Percentiles rank a stretch among this genome's conserved stretches.
phyloP scores from a whole-genome alignment of 371 early-diverging fungal genomes.

The Zopfochytrium polystomum region DNA sequence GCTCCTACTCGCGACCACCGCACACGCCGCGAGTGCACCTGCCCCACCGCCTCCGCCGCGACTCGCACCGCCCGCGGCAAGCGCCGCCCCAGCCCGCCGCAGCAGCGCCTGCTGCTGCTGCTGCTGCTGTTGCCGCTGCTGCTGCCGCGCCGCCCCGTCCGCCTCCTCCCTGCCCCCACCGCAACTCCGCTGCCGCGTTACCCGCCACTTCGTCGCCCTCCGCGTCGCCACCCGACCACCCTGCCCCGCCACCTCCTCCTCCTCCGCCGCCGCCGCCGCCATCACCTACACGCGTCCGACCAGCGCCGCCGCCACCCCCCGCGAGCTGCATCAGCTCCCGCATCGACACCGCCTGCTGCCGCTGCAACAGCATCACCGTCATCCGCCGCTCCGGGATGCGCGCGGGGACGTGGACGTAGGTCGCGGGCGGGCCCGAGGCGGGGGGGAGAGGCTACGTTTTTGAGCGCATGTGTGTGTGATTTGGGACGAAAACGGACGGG shows the following conservation, averaged over 20 bases:
- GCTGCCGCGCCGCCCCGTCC: background rate
- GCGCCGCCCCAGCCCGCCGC: background rate
- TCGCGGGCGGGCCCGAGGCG: too few relatives aligned
- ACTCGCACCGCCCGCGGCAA: background rate
- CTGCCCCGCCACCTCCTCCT: background rate
- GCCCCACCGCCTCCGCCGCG: background rate
- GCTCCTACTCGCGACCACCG: background rate
- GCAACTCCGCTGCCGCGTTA: background rate
- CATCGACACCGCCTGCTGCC: too few relatives aligned
- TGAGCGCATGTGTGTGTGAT: too few relatives aligned
- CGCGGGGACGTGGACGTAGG: too few relatives aligned
- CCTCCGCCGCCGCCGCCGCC: background rate
- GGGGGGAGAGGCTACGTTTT: too few relatives aligned
- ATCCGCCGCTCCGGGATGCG: too few relatives aligned
- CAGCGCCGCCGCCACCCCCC: too few relatives aligned
- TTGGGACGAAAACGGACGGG: too few relatives aligned
- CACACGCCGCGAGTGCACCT: too few relatives aligned
- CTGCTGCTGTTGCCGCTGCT: background rate
- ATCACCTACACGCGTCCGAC: background rate
- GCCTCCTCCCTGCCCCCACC: background rate
- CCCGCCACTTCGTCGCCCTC: background rate
- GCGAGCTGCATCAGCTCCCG: too few relatives aligned
- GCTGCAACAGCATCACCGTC: too few relatives aligned
- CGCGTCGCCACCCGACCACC: background rate
- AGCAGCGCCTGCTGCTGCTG: background rate